Base-by-base conservation (phyloP, 2,329 filamentous ascomycete genomes). In the Clonostachys rhizophaga region DNA sequence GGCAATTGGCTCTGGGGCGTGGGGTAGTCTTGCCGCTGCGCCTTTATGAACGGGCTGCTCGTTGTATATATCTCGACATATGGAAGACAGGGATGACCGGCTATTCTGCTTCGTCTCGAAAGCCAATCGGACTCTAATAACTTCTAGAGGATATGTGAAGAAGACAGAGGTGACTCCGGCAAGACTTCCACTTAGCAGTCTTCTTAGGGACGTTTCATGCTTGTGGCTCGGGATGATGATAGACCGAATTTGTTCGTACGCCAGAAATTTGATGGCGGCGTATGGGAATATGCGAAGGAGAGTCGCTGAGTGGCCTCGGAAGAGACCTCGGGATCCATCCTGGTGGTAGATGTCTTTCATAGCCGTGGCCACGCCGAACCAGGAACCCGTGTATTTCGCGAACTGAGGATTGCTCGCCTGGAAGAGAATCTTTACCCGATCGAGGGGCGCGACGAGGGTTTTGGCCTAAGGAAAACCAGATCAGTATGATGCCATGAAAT, bases 341-440 rank as follows among this genome's bases (percentile, higher is more conserved):
- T 81, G 74, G 20, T 66, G 70, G 58, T 94, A 89, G 52, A 99
- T 97, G 58, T 91, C 87, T 55, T 80, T 79, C 67, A 97, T 87
- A 24, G 94, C 91, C 16, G 78, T 78, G n/a, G 81, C 79, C 17
- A 95, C 83, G 43, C 94, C 94, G 47, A 81, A 79, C 87, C 91
- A 96, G 40, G 87, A 91, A 39, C 91, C 89, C 2, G 89, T 84
- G 64, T 97, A 99, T 69, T 95, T 96, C 46, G 87, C 81, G 64
- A 96, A 99, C 56, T 94, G 86, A 4, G 94, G 94, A 60, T 94
- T 96, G 60, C 87, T 90, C 45, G 94, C 87, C 66, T 99, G 94
- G 71, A 99, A 97, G 40, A 99, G 86, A 61, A 99, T 99, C 71
- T 99, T 99, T 60, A 99, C 94, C 55, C 94, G 86, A 69, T 99